Conservation (phyloP, 805 yeast species). For the Debaryomyces tyrocola region DNA sequence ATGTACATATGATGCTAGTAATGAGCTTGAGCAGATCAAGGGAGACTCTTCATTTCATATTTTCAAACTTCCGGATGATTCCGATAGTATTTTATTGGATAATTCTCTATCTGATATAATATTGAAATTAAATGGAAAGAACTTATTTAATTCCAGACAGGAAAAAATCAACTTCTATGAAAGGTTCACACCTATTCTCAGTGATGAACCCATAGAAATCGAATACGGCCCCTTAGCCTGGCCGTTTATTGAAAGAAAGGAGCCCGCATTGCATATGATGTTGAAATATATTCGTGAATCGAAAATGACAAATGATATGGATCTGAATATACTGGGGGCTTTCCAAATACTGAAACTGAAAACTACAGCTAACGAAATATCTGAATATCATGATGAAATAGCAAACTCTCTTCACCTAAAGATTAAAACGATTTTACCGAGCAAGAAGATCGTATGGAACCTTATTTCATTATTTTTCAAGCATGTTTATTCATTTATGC, state of each 20-base stretch:
- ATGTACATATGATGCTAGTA: not conserved
- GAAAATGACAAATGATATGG: not conserved
- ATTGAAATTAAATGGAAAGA: not conserved
- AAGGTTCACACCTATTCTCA: not conserved
- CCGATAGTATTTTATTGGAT: not conserved
- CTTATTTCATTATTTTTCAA: conserved; percentile 56
- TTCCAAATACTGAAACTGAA: not conserved
- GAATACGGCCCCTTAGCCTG: conserved; percentile 20
- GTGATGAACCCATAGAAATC: not conserved
- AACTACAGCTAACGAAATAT: not conserved
- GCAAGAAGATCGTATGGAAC: conserved; percentile 48
- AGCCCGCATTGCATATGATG: conserved; percentile 20
- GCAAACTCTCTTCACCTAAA: no score
- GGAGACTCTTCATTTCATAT: not conserved
- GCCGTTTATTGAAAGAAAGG: conserved; percentile 43
- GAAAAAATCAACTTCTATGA: not conserved
- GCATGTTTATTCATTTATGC: conserved; percentile 56
- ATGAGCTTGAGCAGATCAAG: not conserved
- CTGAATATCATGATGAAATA: not conserved
- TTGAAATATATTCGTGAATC: not conserved
- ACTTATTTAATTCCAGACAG: not conserved
- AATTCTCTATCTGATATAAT: not conserved
- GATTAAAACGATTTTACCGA: conserved; percentile 40
- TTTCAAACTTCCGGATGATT: not conserved
- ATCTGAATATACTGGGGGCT: conserved; percentile 15